Evolutionary conservation across 2,329 filamentous ascomycete species (phyloP).

Genomic region (Pyrenophora tritici-repentis): DNA sequence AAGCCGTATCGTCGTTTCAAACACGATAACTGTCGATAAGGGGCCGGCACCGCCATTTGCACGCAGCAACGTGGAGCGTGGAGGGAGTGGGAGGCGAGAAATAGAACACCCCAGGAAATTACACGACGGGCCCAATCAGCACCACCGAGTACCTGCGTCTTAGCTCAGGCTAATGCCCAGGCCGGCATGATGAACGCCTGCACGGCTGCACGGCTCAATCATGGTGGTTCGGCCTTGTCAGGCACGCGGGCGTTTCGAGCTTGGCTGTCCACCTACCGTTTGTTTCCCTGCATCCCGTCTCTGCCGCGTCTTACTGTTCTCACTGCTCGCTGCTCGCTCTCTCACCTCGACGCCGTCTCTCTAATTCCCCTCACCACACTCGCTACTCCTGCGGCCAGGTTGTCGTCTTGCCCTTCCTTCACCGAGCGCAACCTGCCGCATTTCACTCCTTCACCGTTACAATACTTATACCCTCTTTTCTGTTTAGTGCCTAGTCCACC

Average conservation of each 20-base stretch:
- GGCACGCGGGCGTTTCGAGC: conserved; percentile 33
- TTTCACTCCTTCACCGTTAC: conserved; percentile 39
- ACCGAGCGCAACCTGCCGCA: conserved; percentile 43
- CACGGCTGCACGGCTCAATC: conserved; percentile 29
- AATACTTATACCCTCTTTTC: conserved; percentile 37
- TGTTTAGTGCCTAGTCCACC: conserved; percentile 37
- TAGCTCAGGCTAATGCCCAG: conserved; percentile 22
- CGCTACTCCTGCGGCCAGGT: conserved; percentile 43
- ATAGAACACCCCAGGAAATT: conserved; percentile 35
- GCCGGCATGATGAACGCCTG: conserved; percentile 28
- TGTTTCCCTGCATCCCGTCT: conserved; percentile 20
- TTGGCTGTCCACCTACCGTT: conserved; percentile 20
- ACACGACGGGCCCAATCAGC: conserved; percentile 34
- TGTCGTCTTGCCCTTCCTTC: conserved; percentile 48
- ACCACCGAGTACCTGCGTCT: conserved; percentile 33
- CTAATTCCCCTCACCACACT: conserved; percentile 19
- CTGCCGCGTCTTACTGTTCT: conserved; percentile 12
- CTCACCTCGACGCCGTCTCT: conserved; percentile 24
- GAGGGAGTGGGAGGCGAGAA: conserved; percentile 21
- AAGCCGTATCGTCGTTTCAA: conserved; percentile 12
- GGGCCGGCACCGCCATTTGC: conserved; percentile 22
- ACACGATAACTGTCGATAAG: conserved; percentile 23
- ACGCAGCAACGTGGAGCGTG: conserved; percentile 15
- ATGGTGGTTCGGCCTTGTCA: conserved; percentile 12
- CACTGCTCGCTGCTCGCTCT: conserved; percentile 7